Evolutionary conservation across 78 protist genomes (phyloP).

Genomic region (Polysphondylium violaceum): DNA sequence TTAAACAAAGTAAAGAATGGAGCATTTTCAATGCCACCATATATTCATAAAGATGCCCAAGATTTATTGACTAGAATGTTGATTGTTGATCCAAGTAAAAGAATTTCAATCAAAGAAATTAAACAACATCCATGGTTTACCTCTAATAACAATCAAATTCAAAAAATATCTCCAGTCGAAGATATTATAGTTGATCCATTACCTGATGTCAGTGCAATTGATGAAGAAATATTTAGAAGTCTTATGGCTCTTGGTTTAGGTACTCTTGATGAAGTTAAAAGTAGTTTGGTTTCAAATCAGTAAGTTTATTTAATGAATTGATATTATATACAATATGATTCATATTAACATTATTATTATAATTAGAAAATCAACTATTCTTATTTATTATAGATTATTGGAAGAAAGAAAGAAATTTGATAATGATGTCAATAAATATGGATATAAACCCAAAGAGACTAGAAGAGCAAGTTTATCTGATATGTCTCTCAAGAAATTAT

Average conservation of each 20-base stretch:
- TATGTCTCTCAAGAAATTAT: slow-evolving; percentile 13
- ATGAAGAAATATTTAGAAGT: slow-evolving; percentile 71
- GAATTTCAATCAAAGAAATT: slow-evolving; percentile 86
- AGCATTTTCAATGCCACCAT: slow-evolving; percentile 82
- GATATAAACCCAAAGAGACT: slow-evolving; percentile 49
- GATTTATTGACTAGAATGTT: slow-evolving; percentile 86
- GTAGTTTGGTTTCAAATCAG: slow-evolving; percentile 35
- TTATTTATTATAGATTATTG: slow-evolving; percentile 69
- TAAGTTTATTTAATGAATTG: not conserved
- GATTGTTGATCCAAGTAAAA: slow-evolving; percentile 83
- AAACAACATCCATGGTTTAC: slow-evolving; percentile 87
- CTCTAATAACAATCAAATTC: slow-evolving; percentile 36
- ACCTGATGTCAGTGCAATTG: slow-evolving; percentile 28
- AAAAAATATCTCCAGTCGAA: slow-evolving; percentile 39
- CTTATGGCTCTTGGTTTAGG: slow-evolving; percentile 74
- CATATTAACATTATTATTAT: not conserved
- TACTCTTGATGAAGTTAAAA: slow-evolving; percentile 60
- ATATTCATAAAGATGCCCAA: slow-evolving; percentile 71
- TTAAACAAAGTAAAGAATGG: slow-evolving; percentile 86
- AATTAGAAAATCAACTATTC: slow-evolving; percentile 30
- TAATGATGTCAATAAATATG: slow-evolving; percentile 64
- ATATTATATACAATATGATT: not conserved
- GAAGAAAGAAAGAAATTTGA: slow-evolving; percentile 79
- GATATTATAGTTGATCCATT: slow-evolving; percentile 49
- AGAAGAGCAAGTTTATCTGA: slow-evolving; percentile 78